Evolutionary conservation across 768 basidiomycete species (phyloP).

Genomic region (Calocera viscosa): DNA sequence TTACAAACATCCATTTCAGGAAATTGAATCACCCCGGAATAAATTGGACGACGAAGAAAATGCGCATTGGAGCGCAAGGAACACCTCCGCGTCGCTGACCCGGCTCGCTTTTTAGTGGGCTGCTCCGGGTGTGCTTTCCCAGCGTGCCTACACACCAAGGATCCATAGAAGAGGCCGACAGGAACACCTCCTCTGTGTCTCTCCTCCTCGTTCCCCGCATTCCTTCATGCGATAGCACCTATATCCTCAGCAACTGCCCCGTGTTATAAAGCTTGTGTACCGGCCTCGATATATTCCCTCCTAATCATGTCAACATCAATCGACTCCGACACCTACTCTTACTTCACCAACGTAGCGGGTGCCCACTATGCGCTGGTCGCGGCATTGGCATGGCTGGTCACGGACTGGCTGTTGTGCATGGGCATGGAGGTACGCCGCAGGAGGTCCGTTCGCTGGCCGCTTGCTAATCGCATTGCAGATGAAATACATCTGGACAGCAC

Average conservation of each 20-base stretch:
- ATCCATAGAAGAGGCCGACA: background rate
- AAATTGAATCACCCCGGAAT: background rate
- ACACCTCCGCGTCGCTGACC: background rate
- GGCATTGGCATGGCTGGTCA: background rate
- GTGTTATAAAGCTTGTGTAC: background rate
- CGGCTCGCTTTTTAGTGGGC: background rate
- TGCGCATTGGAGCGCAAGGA: background rate
- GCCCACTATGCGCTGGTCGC: constrained; percentile 9
- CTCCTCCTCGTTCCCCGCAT: background rate
- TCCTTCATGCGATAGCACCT: constrained; percentile 7
- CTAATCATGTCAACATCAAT: constrained; percentile 4
- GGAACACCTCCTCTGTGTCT: background rate
- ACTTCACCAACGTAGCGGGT: background rate
- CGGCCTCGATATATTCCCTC: background rate
- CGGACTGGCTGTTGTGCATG: background rate
- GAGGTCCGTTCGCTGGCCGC: too few relatives aligned
- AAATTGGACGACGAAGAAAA: background rate
- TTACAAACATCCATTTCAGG: background rate
- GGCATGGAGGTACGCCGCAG: background rate
- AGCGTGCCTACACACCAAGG: background rate
- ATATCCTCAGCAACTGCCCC: background rate
- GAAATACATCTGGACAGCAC: constrained; percentile 8
- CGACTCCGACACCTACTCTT: background rate
- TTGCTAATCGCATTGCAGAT: background rate
- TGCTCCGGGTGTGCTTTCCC: background rate